Conservation (phyloP, 495 filamentous ascomycete genomes). For the Neurospora cerealis region DNA sequence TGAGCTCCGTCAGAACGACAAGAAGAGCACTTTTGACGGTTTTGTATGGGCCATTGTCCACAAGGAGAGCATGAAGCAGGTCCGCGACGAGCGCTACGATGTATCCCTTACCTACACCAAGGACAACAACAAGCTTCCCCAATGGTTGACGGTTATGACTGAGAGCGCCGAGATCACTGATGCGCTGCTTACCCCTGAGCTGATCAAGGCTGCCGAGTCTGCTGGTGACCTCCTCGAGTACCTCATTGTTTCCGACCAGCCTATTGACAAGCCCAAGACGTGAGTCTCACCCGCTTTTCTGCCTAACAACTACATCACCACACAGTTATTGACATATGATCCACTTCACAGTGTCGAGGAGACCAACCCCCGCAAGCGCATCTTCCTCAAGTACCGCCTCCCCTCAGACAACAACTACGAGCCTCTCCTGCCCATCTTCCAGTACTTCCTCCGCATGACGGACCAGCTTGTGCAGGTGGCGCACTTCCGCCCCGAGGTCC, state of each 20-base stretch:
- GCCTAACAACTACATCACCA: neutral
- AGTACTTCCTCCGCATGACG: slow-evolving; percentile 71
- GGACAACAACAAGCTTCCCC: slow-evolving; percentile 82
- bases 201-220: slow-evolving; percentile 68
- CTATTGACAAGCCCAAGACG: slow-evolving; percentile 81
- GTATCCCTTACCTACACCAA: slow-evolving; percentile 84
- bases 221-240: slow-evolving; percentile 81
- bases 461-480: slow-evolving; percentile 67
- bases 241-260: slow-evolving; percentile 83
- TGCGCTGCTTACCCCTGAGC: slow-evolving; percentile 67
- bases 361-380: slow-evolving; percentile 72
- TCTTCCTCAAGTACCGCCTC: slow-evolving; percentile 65
- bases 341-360: slow-evolving; percentile 61
- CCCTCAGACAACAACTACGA: slow-evolving; percentile 56
- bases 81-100: slow-evolving; percentile 90
- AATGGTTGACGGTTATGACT: slow-evolving; percentile 89
- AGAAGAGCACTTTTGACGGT: slow-evolving; percentile 72
- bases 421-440: slow-evolving; percentile 63
- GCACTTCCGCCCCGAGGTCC: slow-evolving; percentile 83
- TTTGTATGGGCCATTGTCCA: slow-evolving; percentile 95
- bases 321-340: slow-evolving; percentile 11
- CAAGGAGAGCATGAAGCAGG: slow-evolving; percentile 83
- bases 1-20: slow-evolving; percentile 44
- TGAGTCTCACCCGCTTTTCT: slow-evolving; percentile 32
- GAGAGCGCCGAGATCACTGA: slow-evolving; percentile 97